phyloP scores from a whole-genome alignment of 2,329 filamentous ascomycete genomes.

The Pestalotiopsis sp. region DNA sequence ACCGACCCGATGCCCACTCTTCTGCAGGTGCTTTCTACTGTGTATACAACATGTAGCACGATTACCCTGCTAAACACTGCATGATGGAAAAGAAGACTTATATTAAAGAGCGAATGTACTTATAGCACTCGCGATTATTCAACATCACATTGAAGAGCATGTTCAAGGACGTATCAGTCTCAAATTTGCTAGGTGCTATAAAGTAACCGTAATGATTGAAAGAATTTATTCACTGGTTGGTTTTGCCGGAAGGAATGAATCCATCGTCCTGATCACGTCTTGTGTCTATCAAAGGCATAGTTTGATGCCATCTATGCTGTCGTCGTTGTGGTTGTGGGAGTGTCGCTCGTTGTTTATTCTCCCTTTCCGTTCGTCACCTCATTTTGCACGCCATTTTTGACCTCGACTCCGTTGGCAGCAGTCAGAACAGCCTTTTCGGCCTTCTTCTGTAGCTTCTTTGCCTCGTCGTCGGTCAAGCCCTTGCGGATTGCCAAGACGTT shows the following conservation, averaged over 20 bases:
- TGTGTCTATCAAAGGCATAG: not conserved
- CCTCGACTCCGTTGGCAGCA: not conserved
- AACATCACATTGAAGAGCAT: too few species aligned
- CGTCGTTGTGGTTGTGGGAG: not conserved
- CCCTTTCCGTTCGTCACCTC: not conserved
- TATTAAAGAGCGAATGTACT: too few species aligned
- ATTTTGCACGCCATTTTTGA: not conserved
- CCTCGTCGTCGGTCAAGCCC: slow-evolving; percentile 66
- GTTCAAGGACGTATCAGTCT: too few species aligned
- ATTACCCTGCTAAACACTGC: too few species aligned
- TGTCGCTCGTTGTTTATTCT: not conserved
- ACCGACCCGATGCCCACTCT: not conserved
- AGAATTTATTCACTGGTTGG: not conserved
- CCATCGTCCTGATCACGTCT: not conserved
- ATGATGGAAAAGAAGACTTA: too few species aligned
- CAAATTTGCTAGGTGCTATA: not conserved
- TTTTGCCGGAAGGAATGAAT: not conserved
- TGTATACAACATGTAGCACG: too few species aligned
- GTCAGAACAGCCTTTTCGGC: not conserved
- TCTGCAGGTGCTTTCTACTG: too few species aligned
- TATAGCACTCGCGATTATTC: too few species aligned
- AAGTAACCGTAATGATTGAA: not conserved
- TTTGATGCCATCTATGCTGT: not conserved
- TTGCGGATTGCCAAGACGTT: slow-evolving; percentile 91
- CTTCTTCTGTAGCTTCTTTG: slow-evolving; percentile 20